Evolutionary conservation across 192 early-diverging fungal genomes (phyloP), one percentile per base, ranked within the genome.

Genomic region (Coemansia sp.): DNA sequence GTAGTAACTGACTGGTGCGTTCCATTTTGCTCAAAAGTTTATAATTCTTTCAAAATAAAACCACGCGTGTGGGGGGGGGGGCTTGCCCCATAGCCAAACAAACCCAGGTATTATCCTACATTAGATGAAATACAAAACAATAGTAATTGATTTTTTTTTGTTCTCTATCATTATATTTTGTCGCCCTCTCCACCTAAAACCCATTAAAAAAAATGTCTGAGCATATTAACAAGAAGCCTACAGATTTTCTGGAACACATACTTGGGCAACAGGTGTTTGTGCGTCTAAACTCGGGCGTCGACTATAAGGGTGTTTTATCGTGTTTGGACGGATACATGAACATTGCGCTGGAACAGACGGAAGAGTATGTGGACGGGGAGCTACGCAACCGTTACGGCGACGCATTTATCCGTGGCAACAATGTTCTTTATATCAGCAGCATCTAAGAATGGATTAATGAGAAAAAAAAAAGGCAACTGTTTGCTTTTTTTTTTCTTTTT

Each of bases 241-340:
- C 87, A 19, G 94, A 98, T 66, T 98, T 97, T 72, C 84, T 97
- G 25, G 88, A 85, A 54, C 82, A 84, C 43, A 89, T 92, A 45
- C 85, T 96, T 45, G 94, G 95, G 16, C 81, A 84, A 54, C 84
- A 84, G 12, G 95, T 98, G 21, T 85, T 89, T 62, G 95, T 98
- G 16, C 91, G 91, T 60, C 83, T 98, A 11, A 97, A 97, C 79
- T 97, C 95, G 19, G 95, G 95, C 27, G 87, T 98, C 51, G 92
- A 97, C 56, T 98, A 98, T 77, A 85, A 85, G 81, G 96, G 96
- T 21, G 83, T 89, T 9, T 78, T 97, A 40, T 90, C 94, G 14
- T 95, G 94, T 72, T 69, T 98, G 57, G 95, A 98, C 69, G 93
- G 94, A 10, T 98, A 92, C 60, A 92, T 92, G 95, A 97, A 98